Conservation (phyloP, 2,329 filamentous ascomycete species). For the Monilinia aucupariae region DNA sequence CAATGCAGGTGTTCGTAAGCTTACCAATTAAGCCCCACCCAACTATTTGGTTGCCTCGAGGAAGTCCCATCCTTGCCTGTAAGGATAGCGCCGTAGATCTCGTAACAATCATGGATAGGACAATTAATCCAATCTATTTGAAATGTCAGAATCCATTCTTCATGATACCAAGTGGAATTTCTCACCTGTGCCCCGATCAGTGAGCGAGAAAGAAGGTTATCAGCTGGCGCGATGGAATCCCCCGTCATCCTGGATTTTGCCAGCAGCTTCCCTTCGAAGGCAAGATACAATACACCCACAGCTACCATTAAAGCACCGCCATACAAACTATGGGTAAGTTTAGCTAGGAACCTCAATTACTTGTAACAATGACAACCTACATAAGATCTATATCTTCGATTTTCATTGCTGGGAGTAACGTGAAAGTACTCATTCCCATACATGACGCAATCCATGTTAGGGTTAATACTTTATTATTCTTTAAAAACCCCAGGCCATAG, state of each 20-base stretch:
- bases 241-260: slow-evolving; percentile 25
- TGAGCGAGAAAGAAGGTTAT: slow-evolving; percentile 49
- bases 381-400: slow-evolving; percentile 70
- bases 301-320: slow-evolving; percentile 74
- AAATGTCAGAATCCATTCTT: slow-evolving; percentile 37
- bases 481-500: slow-evolving; percentile 69
- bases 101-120: slow-evolving; percentile 80
- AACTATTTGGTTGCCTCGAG: slow-evolving; percentile 78
- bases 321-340: slow-evolving; percentile 49
- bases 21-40: slow-evolving; percentile 75
- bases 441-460: slow-evolving; percentile 73
- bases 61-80: slow-evolving; percentile 78
- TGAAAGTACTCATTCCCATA: slow-evolving; percentile 82
- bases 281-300: slow-evolving; percentile 70
- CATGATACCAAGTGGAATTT: background rate
- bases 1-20: slow-evolving; percentile 29
- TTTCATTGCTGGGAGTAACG: slow-evolving; percentile 81
- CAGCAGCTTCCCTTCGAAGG: slow-evolving; percentile 60
- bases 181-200: slow-evolving; percentile 63
- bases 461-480: slow-evolving; percentile 57
- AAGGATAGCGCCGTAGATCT: slow-evolving; percentile 78
- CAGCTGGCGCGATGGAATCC: slow-evolving; percentile 30
- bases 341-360: slow-evolving; percentile 12
- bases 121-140: slow-evolving; percentile 59
- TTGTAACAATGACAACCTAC: slow-evolving; percentile 43